Evolutionary conservation across 1,284 basidiomycete genomes (phyloP).

Genomic region (Boletellus deceptivus): DNA sequence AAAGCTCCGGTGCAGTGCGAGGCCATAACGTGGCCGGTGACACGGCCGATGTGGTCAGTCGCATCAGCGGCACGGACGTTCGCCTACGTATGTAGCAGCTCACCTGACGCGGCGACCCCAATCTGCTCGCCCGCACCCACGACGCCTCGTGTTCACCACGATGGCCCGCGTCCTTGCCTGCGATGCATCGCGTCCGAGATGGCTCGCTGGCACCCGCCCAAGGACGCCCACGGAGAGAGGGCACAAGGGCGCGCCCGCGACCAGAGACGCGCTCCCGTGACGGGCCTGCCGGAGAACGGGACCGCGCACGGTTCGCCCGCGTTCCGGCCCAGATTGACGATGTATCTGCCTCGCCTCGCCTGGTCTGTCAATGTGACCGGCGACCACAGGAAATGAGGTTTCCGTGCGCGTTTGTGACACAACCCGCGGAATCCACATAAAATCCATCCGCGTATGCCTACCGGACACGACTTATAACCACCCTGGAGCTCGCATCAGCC

Average conservation of each 20-base stretch:
- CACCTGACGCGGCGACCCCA: slow-evolving; percentile 9
- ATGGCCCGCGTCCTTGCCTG: slow-evolving; percentile 22
- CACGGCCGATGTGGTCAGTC: slow-evolving; percentile 4
- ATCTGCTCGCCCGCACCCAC: slow-evolving; percentile 19
- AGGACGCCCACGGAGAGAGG: slow-evolving; percentile 12
- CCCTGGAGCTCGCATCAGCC: slow-evolving; percentile 12
- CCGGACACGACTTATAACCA: slow-evolving; percentile 20
- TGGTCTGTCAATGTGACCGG: slow-evolving; percentile 34
- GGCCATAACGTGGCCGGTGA: slow-evolving; percentile 1
- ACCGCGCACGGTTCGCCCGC: slow-evolving; percentile 14
- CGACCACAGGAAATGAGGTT: slow-evolving; percentile 40
- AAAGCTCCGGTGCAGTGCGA: slow-evolving; percentile 2
- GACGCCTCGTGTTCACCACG: slow-evolving; percentile 34
- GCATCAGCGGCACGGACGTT: slow-evolving; percentile 6
- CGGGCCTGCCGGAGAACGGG: slow-evolving; percentile 4
- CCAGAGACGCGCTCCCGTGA: slow-evolving; percentile 10
- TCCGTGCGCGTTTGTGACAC: slow-evolving; percentile 37
- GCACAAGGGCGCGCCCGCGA: slow-evolving; percentile 5
- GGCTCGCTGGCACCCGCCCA: slow-evolving; percentile 21
- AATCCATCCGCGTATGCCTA: slow-evolving; percentile 19
- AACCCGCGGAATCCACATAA: slow-evolving; percentile 32
- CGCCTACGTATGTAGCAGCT: slow-evolving; percentile 15
- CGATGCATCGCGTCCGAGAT: slow-evolving; percentile 35
- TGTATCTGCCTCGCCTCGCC: slow-evolving; percentile 41
- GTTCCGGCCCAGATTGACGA: slow-evolving; percentile 23